Base-by-base conservation (phyloP, 495 filamentous ascomycete species). In the Penicillium roqueforti region DNA sequence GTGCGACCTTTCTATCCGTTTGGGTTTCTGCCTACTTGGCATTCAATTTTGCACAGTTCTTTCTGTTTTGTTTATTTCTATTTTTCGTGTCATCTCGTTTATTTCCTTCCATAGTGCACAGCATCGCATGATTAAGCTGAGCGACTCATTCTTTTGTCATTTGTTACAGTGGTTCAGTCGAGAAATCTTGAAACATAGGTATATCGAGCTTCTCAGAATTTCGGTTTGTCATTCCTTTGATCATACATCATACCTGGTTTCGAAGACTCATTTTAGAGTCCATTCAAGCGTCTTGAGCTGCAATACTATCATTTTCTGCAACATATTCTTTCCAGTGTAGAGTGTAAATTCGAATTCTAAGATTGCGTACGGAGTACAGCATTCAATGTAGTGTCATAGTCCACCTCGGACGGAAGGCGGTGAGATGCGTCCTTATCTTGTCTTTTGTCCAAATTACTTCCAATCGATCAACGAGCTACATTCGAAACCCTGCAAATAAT, bases 61-160 rank as follows among this genome's bases (percentile, higher is more conserved):
- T 23, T 42, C 18, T 18, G 22, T 38, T 48, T 13, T 40, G 51
- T 16, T 16, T n/a, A 34, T 47, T 32, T 16, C 8, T n/a, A 34
- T 47, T 32, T 3, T 28, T 23, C 20, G 10, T 28, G 18, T 43
- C 38, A 39, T 47, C 13, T 59, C 20, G 32, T 37, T 42, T 53
- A 28, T 37, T 42, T 53, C 43, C 25, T 41, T 53, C 51, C 47
- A 61, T 55, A 45, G 26, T 60, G 51, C 53, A 58, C 59, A 58
- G 45, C 57, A 51, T 65, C 55, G 62, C 59, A 67, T 67, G 8
- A 37, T 46, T 51, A 57, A 55, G 61, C 62, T 53, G 22, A 67
- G 61, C 59, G 59, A 48, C 36, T 43, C 37, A 40, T 55, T 37
- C 28, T 20, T 49, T 43, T 20, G 19, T 45, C 19, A 8, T 42